A percentile compares a stretch with the other conserved stretches of the same genome.
These are phyloP conservation scores for Cystobasidium tubakii DNA, from an alignment of 768 basidiomycete species.

Conservation along the genomic window DNA sequence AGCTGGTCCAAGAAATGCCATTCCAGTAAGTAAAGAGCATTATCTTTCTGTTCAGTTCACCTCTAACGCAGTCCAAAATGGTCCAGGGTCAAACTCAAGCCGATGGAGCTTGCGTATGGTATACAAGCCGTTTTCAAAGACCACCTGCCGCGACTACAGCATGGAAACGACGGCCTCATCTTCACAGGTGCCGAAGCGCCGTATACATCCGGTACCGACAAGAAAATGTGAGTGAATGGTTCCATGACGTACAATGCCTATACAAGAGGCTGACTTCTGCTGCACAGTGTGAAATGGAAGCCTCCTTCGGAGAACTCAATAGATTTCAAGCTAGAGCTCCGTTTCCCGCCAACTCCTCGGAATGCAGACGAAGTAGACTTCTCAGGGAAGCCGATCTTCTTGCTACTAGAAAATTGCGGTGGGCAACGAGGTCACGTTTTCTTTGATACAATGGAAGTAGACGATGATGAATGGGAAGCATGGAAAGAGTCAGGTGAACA, in stretches of 20 bases:
- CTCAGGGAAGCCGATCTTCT: conserved; percentile 74
- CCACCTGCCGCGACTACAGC: conserved; percentile 77
- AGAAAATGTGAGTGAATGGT: conserved; percentile 64
- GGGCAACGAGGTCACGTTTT: conserved; percentile 57
- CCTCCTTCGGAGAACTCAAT: conserved; percentile 95
- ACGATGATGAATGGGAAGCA: conserved; percentile 89
- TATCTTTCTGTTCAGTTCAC: background rate
- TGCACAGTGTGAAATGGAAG: conserved; percentile 88
- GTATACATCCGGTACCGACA: conserved; percentile 76
- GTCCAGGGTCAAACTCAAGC: conserved; percentile 74
- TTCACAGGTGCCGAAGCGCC: conserved; percentile 83
- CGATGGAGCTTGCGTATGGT: conserved; percentile 77
- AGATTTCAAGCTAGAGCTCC: conserved; percentile 91
- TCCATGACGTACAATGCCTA: background rate
- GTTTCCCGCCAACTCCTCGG: conserved; percentile 66
- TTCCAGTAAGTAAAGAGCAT: conserved; percentile 68
- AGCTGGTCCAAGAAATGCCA: conserved; percentile 61
- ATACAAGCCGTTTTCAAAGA: conserved; percentile 76
- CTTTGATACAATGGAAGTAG: conserved; percentile 77
- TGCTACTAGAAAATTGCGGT: conserved; percentile 76
- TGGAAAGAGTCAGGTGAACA: conserved; percentile 79
- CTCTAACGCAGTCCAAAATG: background rate
- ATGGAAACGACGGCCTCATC: conserved; percentile 91
- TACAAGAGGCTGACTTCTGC: background rate
- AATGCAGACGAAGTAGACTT: conserved; percentile 66